These are phyloP conservation scores for Aspergillus brasiliensis DNA, from an alignment of 2,329 filamentous ascomycete genomes.

Conservation along the genomic window DNA sequence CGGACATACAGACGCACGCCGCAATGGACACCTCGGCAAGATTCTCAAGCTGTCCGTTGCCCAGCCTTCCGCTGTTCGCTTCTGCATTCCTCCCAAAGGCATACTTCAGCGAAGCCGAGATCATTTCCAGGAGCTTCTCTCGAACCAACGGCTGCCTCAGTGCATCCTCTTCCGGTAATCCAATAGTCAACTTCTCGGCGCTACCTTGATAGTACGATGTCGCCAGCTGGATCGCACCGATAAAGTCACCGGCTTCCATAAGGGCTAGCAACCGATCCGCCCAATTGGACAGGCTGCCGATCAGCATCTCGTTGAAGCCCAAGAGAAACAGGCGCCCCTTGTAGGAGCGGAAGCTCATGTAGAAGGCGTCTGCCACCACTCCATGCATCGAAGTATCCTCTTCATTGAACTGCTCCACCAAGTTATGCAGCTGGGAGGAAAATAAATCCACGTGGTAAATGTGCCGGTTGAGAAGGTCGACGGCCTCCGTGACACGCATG, in stretches of 20 bases:
- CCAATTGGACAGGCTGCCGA: constrained; percentile 95
- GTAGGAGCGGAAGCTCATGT: constrained; percentile 96
- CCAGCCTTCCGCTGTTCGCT: constrained; percentile 52
- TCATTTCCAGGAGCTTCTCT: constrained; percentile 90
- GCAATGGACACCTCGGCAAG: constrained; percentile 81
- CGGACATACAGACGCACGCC: constrained; percentile 75
- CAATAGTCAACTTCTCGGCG: constrained; percentile 91
- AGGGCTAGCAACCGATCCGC: constrained; percentile 88
- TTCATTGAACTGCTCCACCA: constrained; percentile 88
- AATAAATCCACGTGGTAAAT: constrained; percentile 92
- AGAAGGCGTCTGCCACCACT: constrained; percentile 94
- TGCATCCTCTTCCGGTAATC: constrained; percentile 79
- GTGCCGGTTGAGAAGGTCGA: constrained; percentile 87
- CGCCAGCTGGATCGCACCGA: constrained; percentile 85
- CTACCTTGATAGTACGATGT: constrained; percentile 90
- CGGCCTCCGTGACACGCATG: constrained; percentile 90
- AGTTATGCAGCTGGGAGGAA: constrained; percentile 76
- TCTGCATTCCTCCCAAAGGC: constrained; percentile 69
- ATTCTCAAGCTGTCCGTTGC: constrained; percentile 68
- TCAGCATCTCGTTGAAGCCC: constrained; percentile 89
- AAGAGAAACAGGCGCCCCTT: constrained; percentile 91
- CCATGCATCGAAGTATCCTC: constrained; percentile 89
- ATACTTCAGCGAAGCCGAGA: constrained; percentile 86
- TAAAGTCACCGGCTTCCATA: constrained; percentile 96
- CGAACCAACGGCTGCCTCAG: constrained; percentile 78